Evolutionary conservation across 139 green algal genomes (phyloP), one percentile per base, ranked within the genome.

Genomic region (Coelastrella sp.): DNA sequence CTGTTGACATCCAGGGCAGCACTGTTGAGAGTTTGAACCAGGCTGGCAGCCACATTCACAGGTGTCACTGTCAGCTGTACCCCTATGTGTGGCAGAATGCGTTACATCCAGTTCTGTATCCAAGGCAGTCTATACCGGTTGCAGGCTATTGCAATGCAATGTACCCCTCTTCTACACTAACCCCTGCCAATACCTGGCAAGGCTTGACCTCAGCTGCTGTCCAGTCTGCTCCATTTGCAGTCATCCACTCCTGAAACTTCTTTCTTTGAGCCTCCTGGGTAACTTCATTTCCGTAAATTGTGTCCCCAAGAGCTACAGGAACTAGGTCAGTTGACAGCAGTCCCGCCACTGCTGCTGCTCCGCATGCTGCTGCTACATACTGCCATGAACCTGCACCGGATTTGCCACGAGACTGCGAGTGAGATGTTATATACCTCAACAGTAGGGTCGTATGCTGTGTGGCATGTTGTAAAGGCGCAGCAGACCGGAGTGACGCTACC

Each of bases 161-260:
- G n/a, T n/a, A n/a, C n/a, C n/a, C n/a, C n/a, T n/a, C n/a, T n/a
- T n/a, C n/a, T n/a, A n/a, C n/a, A n/a, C n/a, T n/a, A n/a, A n/a
- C n/a, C n/a, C n/a, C n/a, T n/a, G n/a, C n/a, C n/a, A n/a, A n/a
- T 6, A 76, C 68, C 65, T 87, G 61, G 63, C 82, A 65, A 19
- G 65, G 82, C 7, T 49, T 22, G 24, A 87, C 63, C 8, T 78
- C 82, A 65, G 82, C 82, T 58, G 65, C 82, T 35, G 82, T 56
- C 25, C 25, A 78, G 15, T 87, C 65, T 19, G 82, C 82, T 10
- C 82, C 82, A 22, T 87, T 87, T 15, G 63, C 82, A n/a, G 82
- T 25, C 82, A 87, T 87, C 82, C 82, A 87, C 17, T 78, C 49
- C 17, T 63, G 63, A 87, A 87, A 87, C 27, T 73, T 63, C 8